A percentile compares a stretch with the other conserved stretches of the same genome.
Evolutionary conservation across 192 early-diverging fungal genomes (phyloP).

Genomic region (Entophlyctis luteolus): DNA sequence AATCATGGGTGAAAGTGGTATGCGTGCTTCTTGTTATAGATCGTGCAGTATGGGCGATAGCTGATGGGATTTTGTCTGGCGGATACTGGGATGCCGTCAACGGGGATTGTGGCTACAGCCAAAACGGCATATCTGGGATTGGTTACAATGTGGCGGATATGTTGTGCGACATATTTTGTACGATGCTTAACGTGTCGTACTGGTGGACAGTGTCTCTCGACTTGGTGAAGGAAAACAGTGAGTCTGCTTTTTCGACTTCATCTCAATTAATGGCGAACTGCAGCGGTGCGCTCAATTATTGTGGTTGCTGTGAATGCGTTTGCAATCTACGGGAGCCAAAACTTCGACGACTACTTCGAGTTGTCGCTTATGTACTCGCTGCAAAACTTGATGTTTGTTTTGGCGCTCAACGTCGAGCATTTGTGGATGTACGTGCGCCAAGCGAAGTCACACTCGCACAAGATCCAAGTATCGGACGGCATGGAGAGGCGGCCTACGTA

Average conservation of each 20-base stretch:
- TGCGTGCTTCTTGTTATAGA: not conserved
- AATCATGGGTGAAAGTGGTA: too few species aligned
- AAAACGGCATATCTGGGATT: not conserved
- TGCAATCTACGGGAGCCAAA: not conserved
- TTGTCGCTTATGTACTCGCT: not conserved
- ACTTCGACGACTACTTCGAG: not conserved
- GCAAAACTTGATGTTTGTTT: too few species aligned
- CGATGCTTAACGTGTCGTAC: not conserved
- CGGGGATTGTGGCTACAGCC: not conserved
- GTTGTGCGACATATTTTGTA: not conserved
- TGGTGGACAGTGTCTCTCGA: not conserved
- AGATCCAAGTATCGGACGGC: too few species aligned
- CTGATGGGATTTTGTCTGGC: not conserved
- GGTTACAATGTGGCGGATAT: not conserved
- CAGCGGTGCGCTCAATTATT: not conserved
- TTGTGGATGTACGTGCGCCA: too few species aligned
- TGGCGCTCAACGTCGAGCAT: too few species aligned
- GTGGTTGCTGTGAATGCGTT: not conserved
- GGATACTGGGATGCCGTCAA: not conserved
- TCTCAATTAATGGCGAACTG: not conserved
- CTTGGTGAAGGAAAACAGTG: constrained; percentile 5
- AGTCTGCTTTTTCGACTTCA: not conserved
- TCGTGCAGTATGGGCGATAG: not conserved
- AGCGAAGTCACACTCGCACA: too few species aligned
- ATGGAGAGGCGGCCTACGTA: too few species aligned